A percentile compares a stretch with the other conserved stretches of the same genome.
phyloP scores from a whole-genome alignment of 805 yeast species.

The Metschnikowia borealis region DNA sequence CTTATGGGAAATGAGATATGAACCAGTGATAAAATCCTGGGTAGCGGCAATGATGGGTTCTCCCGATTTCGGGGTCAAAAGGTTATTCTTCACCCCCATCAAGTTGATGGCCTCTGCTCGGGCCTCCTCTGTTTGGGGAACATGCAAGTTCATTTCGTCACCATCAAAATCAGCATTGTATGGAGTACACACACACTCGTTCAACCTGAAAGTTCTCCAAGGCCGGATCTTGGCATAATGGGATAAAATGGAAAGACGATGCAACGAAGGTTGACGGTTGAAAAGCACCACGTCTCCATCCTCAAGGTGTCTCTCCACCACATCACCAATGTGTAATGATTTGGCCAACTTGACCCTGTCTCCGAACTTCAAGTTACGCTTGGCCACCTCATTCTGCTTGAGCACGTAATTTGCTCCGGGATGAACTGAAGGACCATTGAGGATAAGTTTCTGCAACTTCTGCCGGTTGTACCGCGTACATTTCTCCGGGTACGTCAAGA shows the following conservation, averaged over 20 bases:
- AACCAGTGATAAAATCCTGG: conserved; percentile 97
- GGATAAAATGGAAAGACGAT: conserved; percentile 86
- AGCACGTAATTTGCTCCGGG: conserved; percentile 96
- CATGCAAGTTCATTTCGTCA: conserved; percentile 98
- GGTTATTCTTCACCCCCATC: conserved; percentile 96
- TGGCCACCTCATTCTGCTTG: conserved; percentile 78
- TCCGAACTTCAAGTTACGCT: conserved; percentile 87
- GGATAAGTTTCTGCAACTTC: conserved; percentile 68
- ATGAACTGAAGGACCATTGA: conserved; percentile 82
- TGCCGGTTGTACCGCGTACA: conserved; percentile 83
- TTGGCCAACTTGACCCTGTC: conserved; percentile 75
- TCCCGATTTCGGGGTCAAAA: conserved; percentile 95
- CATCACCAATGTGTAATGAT: conserved; percentile 77
- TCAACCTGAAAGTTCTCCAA: conserved; percentile 95
- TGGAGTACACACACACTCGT: conserved; percentile 99
- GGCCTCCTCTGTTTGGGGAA: conserved; percentile 98
- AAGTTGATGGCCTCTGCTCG: conserved; percentile 97
- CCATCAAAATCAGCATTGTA: conserved; percentile 99
- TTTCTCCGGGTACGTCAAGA: conserved; percentile 91
- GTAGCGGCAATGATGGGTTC: conserved; percentile 99
- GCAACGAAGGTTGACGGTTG: conserved; percentile 97
- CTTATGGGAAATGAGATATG: conserved; percentile 86
- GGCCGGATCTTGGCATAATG: conserved; percentile 96
- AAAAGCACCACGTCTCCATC: conserved; percentile 95
- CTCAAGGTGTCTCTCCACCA: conserved; percentile 93